Evolutionary conservation across 768 basidiomycete genomes (phyloP), one percentile per base, ranked within the genome.

Genomic region (Mycena galopus): DNA sequence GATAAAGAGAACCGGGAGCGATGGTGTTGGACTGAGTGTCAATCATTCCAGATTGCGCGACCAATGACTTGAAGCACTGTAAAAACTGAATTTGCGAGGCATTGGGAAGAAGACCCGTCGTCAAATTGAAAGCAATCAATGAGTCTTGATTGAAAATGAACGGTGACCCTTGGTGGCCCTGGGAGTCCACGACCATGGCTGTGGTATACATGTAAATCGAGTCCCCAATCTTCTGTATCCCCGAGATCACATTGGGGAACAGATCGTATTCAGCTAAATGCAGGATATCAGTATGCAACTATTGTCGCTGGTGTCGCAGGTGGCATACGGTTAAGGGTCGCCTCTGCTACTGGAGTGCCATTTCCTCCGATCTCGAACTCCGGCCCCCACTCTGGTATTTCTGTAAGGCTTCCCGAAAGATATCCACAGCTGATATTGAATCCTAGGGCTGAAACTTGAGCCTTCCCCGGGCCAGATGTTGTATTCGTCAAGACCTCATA

Each of bases 11-110:
- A 21, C 2, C 17, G 6, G 12, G 17, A 21, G 14, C 3, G 30
- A 63, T 14, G 7, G 10, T 3, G 19, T 33, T 32, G 19, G 44
- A 32, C 29, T 32, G 12, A 7, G 39, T 12, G n/a, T 44, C 59
- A 19, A 61, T 27, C 0, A 16, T 44, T 17, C 27, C 59, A 9
- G 21, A 19, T n/a, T 61, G 59, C 21, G 23, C 2, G 17, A 44
- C 39, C 19, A 61, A 44, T 60, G 58, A 25, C 32, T 60, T 60
- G 35, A 23, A 60, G 58, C 58, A 60, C 16, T 42, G 35, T 32
- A 61, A 21, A 30, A 44, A 44, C 27, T 61, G 59, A 19, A 44
- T 7, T 17, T 44, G 59, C 0, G 42, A 19, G 23, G 42, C 17
- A 6, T 16, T 25, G 58, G 19, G n/a, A 25, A 25, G 39, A 1